A percentile compares a stretch with the other conserved stretches of the same genome.
Conservation (phyloP, 345 rosid genomes). For the Lenwebbia sp. region DNA sequence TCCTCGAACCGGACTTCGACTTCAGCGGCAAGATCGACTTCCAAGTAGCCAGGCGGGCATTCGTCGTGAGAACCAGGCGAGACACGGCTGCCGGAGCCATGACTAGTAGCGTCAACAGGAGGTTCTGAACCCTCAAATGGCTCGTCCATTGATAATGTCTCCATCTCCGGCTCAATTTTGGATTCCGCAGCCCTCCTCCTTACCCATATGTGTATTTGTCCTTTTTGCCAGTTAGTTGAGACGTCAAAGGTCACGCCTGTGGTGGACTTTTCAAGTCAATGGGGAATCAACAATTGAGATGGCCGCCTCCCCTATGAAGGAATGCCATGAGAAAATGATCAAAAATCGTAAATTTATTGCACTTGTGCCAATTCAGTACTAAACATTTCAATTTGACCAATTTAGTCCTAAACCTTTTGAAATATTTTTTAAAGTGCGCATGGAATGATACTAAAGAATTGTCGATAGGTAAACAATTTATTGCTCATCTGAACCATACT, state of each 20-base stretch:
- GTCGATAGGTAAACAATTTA: too few species aligned
- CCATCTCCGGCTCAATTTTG: too few species aligned
- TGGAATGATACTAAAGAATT: too few species aligned
- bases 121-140: background rate
- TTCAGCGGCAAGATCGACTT: background rate
- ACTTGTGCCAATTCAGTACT: too few species aligned
- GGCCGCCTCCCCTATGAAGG: background rate
- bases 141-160: background rate
- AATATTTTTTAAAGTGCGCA: too few species aligned
- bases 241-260: background rate
- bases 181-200: too few species aligned
- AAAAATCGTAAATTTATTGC: too few species aligned
- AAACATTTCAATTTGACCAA: too few species aligned
- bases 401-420: too few species aligned
- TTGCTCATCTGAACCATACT: too few species aligned
- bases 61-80: background rate
- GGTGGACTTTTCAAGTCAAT: background rate
- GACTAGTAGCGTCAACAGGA: background rate
- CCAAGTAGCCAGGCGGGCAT: background rate
- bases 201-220: background rate
- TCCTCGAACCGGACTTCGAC: constrained; percentile 1
- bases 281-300: background rate
- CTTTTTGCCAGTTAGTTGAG: background rate
- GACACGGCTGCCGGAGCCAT: background rate
- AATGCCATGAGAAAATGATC: too few species aligned